phyloP scores from a whole-genome alignment of 2,329 filamentous ascomycete species.

The Monilinia polystroma region DNA sequence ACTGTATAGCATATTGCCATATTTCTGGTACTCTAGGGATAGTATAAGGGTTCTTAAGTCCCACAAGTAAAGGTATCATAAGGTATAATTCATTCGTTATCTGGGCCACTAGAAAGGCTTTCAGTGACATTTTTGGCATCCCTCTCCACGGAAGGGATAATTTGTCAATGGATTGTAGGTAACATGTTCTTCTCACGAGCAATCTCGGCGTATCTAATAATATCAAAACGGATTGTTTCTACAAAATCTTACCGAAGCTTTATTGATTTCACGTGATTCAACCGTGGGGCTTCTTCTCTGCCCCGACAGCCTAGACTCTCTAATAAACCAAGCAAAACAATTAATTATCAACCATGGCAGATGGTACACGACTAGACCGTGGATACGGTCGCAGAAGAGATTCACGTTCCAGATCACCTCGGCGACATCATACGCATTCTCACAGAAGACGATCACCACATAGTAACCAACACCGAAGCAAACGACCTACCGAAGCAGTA shows the following conservation, averaged over 20 bases:
- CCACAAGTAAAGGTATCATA: too few species aligned
- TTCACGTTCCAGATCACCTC: constrained; percentile 25
- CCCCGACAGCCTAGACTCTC: neutral
- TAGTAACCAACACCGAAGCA: constrained; percentile 29
- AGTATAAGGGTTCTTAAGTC: too few species aligned
- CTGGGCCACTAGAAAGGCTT: too few species aligned
- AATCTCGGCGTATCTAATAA: too few species aligned
- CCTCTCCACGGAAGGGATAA: too few species aligned
- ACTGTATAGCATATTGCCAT: too few species aligned
- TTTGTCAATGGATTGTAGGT: too few species aligned
- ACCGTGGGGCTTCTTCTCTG: neutral
- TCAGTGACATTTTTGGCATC: too few species aligned
- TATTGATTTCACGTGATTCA: neutral
- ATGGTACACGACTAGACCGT: constrained; percentile 4
- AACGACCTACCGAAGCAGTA: constrained; percentile 41
- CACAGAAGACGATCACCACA: constrained; percentile 32
- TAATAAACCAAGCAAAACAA: neutral
- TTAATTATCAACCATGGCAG: constrained; percentile 19
- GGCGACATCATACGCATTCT: constrained; percentile 24
- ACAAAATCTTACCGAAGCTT: neutral
- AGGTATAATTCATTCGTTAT: too few species aligned
- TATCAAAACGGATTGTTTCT: too few species aligned
- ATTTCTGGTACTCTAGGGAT: too few species aligned
- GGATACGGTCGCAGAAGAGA: constrained; percentile 17
- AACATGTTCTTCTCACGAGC: too few species aligned